Conservation (phyloP, 1,139 yeast species). For the Debaryomyces sp. region DNA sequence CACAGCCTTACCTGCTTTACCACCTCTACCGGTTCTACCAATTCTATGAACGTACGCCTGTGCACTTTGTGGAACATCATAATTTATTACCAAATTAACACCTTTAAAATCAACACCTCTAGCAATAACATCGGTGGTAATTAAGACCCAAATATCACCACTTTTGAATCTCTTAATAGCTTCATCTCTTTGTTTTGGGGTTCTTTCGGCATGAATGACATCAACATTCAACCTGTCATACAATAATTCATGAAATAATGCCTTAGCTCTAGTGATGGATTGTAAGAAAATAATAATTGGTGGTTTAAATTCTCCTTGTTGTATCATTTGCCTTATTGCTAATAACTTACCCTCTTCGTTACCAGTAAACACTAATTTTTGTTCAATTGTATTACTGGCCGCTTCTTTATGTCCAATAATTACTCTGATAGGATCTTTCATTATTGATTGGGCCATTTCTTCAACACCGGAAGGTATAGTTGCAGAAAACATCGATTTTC, state of each 20-base stretch:
- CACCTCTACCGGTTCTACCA: slow-evolving; percentile 99
- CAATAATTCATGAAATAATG: slow-evolving; percentile 85
- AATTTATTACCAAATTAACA: slow-evolving; percentile 89
- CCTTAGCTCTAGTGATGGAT: slow-evolving; percentile 91
- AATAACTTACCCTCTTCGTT: slow-evolving; percentile 92
- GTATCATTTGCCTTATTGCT: slow-evolving; percentile 87
- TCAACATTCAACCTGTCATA: slow-evolving; percentile 93
- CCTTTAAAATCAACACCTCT: slow-evolving; percentile 98
- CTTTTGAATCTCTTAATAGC: slow-evolving; percentile 81
- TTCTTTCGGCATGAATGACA: slow-evolving; percentile 93
- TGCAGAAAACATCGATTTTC: slow-evolving; percentile 88
- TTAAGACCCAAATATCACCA: slow-evolving; percentile 95
- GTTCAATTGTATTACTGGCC: slow-evolving; percentile 83
- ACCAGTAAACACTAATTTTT: slow-evolving; percentile 83
- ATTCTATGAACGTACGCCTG: slow-evolving; percentile 97
- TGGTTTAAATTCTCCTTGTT: slow-evolving; percentile 84
- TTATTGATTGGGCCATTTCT: slow-evolving; percentile 80
- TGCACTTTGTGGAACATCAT: slow-evolving; percentile 93
- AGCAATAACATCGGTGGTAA: slow-evolving; percentile 93
- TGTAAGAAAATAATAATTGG: slow-evolving; percentile 93
- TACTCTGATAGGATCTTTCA: slow-evolving; percentile 83
- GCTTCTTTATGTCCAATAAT: slow-evolving; percentile 95
- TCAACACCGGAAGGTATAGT: slow-evolving; percentile 95
- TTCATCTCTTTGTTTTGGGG: slow-evolving; percentile 84
- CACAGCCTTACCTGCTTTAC: slow-evolving; percentile 80